phyloP scores from a whole-genome alignment of 192 early-diverging fungal species.

The Ambispora gerdemannii region DNA sequence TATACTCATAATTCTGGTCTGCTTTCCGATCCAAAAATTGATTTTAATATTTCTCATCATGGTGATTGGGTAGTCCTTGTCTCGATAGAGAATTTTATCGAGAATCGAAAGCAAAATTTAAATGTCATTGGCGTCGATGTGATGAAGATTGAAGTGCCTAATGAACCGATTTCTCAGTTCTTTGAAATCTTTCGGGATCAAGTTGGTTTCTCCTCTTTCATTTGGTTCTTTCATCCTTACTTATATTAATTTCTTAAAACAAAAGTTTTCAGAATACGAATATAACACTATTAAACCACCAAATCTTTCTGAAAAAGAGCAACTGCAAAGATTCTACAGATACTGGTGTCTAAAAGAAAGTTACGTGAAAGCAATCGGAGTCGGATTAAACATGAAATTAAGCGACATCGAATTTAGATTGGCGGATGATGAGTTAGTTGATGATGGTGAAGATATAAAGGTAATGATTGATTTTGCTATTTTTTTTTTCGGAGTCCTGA shows the following conservation, averaged over 20 bases:
- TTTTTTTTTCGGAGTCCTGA: background rate
- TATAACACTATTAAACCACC: conserved; percentile 21
- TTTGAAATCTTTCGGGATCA: conserved; percentile 36
- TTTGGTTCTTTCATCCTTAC: conserved; percentile 1
- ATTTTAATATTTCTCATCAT: conserved; percentile 59
- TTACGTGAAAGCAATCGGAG: conserved; percentile 54
- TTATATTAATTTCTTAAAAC: background rate
- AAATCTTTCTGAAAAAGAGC: conserved; percentile 5
- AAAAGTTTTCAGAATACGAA: conserved; percentile 33
- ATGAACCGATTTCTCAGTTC: conserved; percentile 38
- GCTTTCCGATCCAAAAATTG: background rate
- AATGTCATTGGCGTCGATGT: conserved; percentile 51
- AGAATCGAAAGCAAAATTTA: conserved; percentile 24
- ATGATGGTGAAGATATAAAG: background rate
- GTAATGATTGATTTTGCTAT: background rate
- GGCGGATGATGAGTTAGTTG: conserved; percentile 21
- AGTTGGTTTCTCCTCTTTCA: conserved; percentile 34
- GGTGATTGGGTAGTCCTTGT: conserved; percentile 59
- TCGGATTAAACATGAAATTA: conserved; percentile 50
- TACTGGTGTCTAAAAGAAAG: conserved; percentile 61
- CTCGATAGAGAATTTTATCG: conserved; percentile 33
- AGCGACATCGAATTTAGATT: conserved; percentile 45
- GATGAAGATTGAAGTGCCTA: conserved; percentile 44
- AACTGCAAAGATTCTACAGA: conserved; percentile 46
- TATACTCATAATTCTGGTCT: background rate